These are phyloP conservation scores for Plenodomus biglobosus DNA, from an alignment of 2,329 filamentous ascomycete genomes.

Conservation along the genomic window DNA sequence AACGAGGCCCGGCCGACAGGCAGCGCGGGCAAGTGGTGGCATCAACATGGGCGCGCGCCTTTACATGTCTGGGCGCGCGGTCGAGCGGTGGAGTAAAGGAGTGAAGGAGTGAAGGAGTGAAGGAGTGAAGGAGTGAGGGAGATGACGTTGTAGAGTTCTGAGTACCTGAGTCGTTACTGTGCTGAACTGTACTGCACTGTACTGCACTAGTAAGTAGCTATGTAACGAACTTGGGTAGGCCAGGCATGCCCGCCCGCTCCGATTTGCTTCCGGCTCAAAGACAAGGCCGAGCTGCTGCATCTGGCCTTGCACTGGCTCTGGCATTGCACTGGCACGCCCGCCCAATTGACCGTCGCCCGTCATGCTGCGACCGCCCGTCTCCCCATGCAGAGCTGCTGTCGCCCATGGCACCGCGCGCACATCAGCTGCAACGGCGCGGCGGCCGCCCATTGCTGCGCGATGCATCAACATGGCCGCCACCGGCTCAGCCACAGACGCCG, in stretches of 20 bases:
- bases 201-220: constrained; percentile 1
- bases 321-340: no score
- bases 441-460: constrained; percentile 29
- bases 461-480: constrained; percentile 52
- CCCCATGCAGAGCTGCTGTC: no score
- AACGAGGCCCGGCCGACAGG: constrained; percentile 30
- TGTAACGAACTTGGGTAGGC: no score
- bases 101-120: no score
- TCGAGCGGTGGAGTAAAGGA: no score
- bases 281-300: no score
- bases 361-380: constrained; percentile 37
- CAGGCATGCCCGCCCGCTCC: constrained; percentile 7
- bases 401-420: constrained; percentile 22
- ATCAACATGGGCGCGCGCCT: constrained; percentile 34
- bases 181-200: neutral
- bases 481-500: constrained; percentile 29
- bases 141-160: constrained; percentile 4
- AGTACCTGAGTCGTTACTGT: constrained; percentile 7
- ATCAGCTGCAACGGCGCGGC: constrained; percentile 11
- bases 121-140: no score
- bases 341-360: constrained; percentile 31
- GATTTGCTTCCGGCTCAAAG: constrained; percentile 12
- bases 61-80: constrained; percentile 25
- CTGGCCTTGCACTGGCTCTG: no score
- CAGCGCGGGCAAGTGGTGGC: constrained; percentile 40